These are phyloP conservation scores for Phytopythium chamaehyphon DNA, from an alignment of 352 stramenopile species.

Conservation along the genomic window DNA sequence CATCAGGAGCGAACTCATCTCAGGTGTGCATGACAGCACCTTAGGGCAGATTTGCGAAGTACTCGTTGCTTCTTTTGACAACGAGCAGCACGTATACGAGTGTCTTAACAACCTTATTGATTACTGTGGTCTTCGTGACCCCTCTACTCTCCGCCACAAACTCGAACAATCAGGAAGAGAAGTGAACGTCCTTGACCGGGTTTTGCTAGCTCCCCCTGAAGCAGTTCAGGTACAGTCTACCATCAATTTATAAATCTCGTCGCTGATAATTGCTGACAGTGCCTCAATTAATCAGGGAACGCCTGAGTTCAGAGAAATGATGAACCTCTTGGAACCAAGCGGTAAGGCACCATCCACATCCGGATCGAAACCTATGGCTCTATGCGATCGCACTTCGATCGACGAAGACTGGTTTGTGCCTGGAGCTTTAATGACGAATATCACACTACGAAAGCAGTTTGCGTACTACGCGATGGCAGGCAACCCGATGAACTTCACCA, in stretches of 20 bases:
- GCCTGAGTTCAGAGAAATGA: slow-evolving; percentile 30
- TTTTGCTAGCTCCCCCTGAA: slow-evolving; percentile 39
- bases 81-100: slow-evolving; percentile 71
- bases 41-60: slow-evolving; percentile 54
- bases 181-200: slow-evolving; percentile 57
- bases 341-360: not conserved
- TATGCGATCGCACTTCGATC: too few relatives aligned
- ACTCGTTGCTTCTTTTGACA: slow-evolving; percentile 63
- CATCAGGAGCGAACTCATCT: slow-evolving; percentile 52
- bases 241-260: not conserved
- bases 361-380: too few relatives aligned
- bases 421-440: slow-evolving; percentile 37
- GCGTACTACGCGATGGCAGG: slow-evolving; percentile 59
- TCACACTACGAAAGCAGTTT: slow-evolving; percentile 59
- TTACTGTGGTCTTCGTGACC: slow-evolving; percentile 40
- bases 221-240: slow-evolving; percentile 30
- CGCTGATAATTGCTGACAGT: not conserved
- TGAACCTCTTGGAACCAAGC: slow-evolving; percentile 18
- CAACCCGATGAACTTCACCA: slow-evolving; percentile 61
- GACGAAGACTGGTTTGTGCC: not conserved
- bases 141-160: slow-evolving; percentile 43
- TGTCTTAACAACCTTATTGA: slow-evolving; percentile 59
- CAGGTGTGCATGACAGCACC: slow-evolving; percentile 28
- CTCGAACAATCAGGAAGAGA: slow-evolving; percentile 47
- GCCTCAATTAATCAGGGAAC: slow-evolving; percentile 20